Evolutionary conservation across 371 early-diverging fungal species (phyloP).

Genomic region (Mucor racemosus): DNA sequence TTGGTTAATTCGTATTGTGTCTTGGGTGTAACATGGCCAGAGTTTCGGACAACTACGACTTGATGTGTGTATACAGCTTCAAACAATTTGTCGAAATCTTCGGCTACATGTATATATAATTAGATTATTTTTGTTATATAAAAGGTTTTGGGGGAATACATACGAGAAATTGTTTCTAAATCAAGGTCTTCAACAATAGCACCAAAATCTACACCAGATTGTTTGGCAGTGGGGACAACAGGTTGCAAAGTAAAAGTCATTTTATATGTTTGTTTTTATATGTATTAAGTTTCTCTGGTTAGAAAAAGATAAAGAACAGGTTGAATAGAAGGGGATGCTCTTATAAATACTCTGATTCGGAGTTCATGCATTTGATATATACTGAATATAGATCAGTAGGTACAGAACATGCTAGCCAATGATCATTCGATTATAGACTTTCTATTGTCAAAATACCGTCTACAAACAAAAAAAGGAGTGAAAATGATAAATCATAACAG

Average conservation of each 20-base stretch:
- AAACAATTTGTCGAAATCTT: slow-evolving; percentile 47
- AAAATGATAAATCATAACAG: background rate
- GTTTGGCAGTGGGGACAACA: slow-evolving; percentile 35
- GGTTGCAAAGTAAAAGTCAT: slow-evolving; percentile 54
- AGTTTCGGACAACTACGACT: slow-evolving; percentile 48
- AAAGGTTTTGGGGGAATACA: background rate
- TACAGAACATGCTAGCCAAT: background rate
- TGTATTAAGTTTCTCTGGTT: background rate
- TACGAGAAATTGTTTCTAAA: slow-evolving; percentile 49
- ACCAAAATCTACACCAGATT: slow-evolving; percentile 57
- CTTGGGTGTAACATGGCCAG: slow-evolving; percentile 44
- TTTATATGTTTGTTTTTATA: background rate
- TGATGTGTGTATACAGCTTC: slow-evolving; percentile 54
- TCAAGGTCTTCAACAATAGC: slow-evolving; percentile 45
- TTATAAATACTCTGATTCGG: background rate
- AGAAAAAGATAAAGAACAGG: background rate
- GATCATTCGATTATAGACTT: background rate
- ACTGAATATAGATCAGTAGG: slow-evolving; percentile 1
- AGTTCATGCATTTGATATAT: background rate
- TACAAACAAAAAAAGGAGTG: slow-evolving; percentile 2
- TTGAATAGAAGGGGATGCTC: background rate
- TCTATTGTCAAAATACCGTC: background rate
- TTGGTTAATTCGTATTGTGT: slow-evolving; percentile 51
- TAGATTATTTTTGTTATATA: no score
- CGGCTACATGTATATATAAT: slow-evolving; percentile 25